Evolutionary conservation across 352 stramenopile species (phyloP), one percentile per base, ranked within the genome.

Genomic region (Hyaloperonospora brassicae): DNA sequence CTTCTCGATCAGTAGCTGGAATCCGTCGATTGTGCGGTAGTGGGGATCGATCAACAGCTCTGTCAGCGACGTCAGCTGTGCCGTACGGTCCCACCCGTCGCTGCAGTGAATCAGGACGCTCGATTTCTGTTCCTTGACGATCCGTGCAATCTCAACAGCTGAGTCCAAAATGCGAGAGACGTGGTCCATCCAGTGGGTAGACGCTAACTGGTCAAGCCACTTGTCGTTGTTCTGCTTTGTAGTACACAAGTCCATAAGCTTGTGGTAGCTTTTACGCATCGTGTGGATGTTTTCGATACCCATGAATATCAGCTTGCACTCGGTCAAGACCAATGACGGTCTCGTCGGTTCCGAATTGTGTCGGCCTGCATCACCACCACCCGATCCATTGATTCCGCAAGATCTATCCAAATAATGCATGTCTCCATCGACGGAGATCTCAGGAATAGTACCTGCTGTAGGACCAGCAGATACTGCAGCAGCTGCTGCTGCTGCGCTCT

Each of bases 71-170:
- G 76, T 86, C 14, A 97, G 66, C 50, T 97, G 89, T n/a, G 88
- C 61, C 12, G 89, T 97, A 9, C 89, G 80, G 50, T 99, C 97
- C 97, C 97, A 99, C 3, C 96, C 96, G 55, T 99, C 95, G 48
- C 89, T 98, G 65, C 97, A 99, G 66, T 99, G 96, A 50, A 98
- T 79, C 34, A 99, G 64, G 14, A 99, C 91, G 14, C 96, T 96
- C 2, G 89, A 93, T 61, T 84, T 84, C 21, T 89, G 66, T 23
- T 84, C 68, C 17, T 89, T 81, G 22, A 93, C 62, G n/a, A 89
- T 73, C 0, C 80, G 79, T 5, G 86, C 80, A 50, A 91, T 90
- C 61, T 93, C 80, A n/a, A 90, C 73, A 1, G 83, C 74, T 7
- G 83, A 88, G 41, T 89, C 77, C 3, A 93, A 57, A 34, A 93